Conservation (phyloP, 768 basidiomycete genomes). For the Lyophyllum atratum region DNA sequence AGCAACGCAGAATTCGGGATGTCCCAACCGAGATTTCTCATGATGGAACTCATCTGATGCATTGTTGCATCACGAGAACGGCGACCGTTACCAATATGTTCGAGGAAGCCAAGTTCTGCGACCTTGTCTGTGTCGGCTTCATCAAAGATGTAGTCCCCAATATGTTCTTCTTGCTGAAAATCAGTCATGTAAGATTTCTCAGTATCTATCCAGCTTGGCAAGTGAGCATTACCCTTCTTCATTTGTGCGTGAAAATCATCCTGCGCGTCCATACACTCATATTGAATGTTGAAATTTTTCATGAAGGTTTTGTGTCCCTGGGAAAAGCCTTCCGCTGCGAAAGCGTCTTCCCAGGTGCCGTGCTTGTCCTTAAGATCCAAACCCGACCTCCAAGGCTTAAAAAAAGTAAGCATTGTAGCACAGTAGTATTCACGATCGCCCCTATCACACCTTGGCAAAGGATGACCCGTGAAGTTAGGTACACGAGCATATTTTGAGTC, state of each 20-base stretch:
- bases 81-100: not conserved
- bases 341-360: constrained; percentile 27
- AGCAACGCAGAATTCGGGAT: not conserved
- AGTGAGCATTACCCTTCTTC: not conserved
- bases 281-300: constrained; percentile 27
- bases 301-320: constrained; percentile 19
- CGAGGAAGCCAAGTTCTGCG: not conserved
- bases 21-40: not conserved
- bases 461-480: constrained; percentile 1
- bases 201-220: not conserved
- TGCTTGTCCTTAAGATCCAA: constrained; percentile 17
- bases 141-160: not conserved
- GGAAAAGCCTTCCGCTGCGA: constrained; percentile 15
- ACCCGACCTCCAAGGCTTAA: constrained; percentile 29
- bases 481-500: not conserved
- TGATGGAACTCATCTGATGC: not conserved
- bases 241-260: constrained; percentile 28
- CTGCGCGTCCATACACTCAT: constrained; percentile 32
- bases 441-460: constrained; percentile 1
- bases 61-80: not conserved
- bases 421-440: constrained; percentile 10
- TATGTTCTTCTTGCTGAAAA: not conserved
- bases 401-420: constrained; percentile 7
- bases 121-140: not conserved
- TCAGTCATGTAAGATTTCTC: not conserved